A percentile compares a stretch with the other conserved stretches of the same genome.
Conservation (phyloP, 768 basidiomycete genomes). For the Austroboletus eburneus region DNA sequence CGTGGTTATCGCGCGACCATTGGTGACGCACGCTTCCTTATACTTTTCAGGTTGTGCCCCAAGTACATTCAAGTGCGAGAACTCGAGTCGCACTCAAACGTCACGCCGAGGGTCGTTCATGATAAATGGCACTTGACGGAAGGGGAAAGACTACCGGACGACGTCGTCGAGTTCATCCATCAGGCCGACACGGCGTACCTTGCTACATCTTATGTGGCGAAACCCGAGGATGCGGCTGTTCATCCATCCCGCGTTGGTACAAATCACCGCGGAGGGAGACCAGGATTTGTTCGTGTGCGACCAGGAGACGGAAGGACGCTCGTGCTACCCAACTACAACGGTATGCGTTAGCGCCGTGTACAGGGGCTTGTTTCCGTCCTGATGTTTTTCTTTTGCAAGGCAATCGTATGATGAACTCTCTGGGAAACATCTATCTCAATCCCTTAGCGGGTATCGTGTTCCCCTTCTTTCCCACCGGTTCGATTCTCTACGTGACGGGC, state of each 20-base stretch:
- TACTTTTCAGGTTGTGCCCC: constrained; percentile 57
- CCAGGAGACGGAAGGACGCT: constrained; percentile 52
- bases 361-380: not conserved
- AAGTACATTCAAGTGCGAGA: constrained; percentile 59
- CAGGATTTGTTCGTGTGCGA: constrained; percentile 57
- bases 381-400: constrained; percentile 32
- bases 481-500: constrained; percentile 60
- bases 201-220: constrained; percentile 47
- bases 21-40: no score
- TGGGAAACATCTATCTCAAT: constrained; percentile 58
- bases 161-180: constrained; percentile 45
- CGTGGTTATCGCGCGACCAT: no score
- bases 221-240: constrained; percentile 31
- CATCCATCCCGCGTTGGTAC: constrained; percentile 59
- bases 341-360: constrained; percentile 17
- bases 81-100: constrained; percentile 37
- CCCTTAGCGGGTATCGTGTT: constrained; percentile 57
- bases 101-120: constrained; percentile 35
- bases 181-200: constrained; percentile 52
- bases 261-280: constrained; percentile 63
- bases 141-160: constrained; percentile 44
- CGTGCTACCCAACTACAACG: constrained; percentile 58
- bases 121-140: constrained; percentile 29
- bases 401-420: constrained; percentile 58
- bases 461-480: constrained; percentile 47